Evolutionary conservation across 192 early-diverging fungal species (phyloP), one percentile per base, ranked within the genome.

Genomic region (Funneliformis geosporum): DNA sequence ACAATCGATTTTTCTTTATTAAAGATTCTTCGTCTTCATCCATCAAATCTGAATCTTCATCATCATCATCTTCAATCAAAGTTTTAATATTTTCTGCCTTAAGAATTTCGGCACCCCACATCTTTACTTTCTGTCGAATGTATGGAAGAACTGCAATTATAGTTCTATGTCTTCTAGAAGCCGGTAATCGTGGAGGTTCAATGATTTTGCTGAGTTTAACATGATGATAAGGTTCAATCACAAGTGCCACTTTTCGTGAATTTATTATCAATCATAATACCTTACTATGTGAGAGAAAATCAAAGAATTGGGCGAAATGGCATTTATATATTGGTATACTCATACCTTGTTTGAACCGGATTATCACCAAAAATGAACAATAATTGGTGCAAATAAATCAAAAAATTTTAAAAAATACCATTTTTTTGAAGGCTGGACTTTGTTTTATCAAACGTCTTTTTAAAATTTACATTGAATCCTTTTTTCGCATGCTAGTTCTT

Each of bases 81-180:
- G n/a, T n/a, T n/a, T n/a, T n/a, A n/a, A n/a, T n/a, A n/a, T n/a
- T n/a, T n/a, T n/a, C n/a, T 44, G 75, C n/a, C 23, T 14, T 61
- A 77, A 77, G 60, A 25, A 64, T 50, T 27, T 77, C 25, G 43
- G 12, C 27, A 8, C 60, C 75, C 18, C 75, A 62, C 75, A 77
- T 77, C 61, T 77, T 77, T n/a, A 77, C 60, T 60, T 61, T 64
- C 38, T 77, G 75, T 8, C n/a, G 18, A 60, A 77, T 28, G 61
- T 65, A 77, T 16, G 75, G 75, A 43, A 77, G 75, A 65, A 77
- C 60, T 65, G 6, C 43, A 14, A 27, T 62, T 28, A 77, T 43
- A 64, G 23, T 46, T 2, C 4, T 33, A 23, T 14, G 33, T 40
- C 11, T 77, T 44, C 38, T 3, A 61, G 16, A 9, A 23, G 25